Percentiles rank a stretch among this genome's conserved stretches.
Evolutionary conservation across 2,329 filamentous ascomycete genomes (phyloP).

Genomic region (Aspergillus brasiliensis): DNA sequence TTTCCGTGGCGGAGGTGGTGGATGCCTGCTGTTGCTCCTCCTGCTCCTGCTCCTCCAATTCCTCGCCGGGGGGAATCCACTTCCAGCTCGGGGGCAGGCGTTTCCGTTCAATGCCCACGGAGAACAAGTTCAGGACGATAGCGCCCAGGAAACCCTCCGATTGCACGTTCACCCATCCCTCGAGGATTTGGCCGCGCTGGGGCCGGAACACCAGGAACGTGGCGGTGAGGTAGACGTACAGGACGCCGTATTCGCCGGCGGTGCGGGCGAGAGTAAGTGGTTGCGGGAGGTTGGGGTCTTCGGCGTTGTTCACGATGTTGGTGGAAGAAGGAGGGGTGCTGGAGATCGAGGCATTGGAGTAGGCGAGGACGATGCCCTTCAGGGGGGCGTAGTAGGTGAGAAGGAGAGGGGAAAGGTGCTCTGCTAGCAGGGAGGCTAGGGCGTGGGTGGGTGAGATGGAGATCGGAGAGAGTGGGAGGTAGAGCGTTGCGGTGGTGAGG

Average conservation of each 20-base stretch:
- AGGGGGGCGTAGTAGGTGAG: conserved; percentile 64
- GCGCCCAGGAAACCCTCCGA: conserved; percentile 87
- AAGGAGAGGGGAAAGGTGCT: conserved; percentile 64
- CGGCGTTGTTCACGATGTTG: conserved; percentile 27
- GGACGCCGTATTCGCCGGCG: conserved; percentile 80
- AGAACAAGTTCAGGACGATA: conserved; percentile 89
- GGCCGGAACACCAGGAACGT: conserved; percentile 85
- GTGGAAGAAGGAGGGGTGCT: conserved; percentile 42
- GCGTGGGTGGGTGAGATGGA: conserved; percentile 55
- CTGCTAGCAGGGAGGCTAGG: conserved; percentile 60
- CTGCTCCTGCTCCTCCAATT: conserved; percentile 25
- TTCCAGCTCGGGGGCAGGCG: conserved; percentile 77
- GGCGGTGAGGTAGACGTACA: conserved; percentile 84
- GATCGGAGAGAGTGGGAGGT: conserved; percentile 62
- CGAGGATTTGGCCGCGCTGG: conserved; percentile 69
- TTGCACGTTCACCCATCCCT: conserved; percentile 81
- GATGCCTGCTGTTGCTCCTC: neutral
- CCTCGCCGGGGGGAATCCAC: conserved; percentile 67
- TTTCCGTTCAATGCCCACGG: conserved; percentile 77
- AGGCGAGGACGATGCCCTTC: conserved; percentile 59
- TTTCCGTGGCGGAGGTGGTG: neutral
- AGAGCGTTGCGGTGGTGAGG: conserved; percentile 76
- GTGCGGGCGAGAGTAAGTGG: conserved; percentile 46
- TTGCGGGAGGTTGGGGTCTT: conserved; percentile 34
- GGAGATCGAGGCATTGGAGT: conserved; percentile 49